phyloP scores from a whole-genome alignment of 2,329 filamentous ascomycete species.

The Pyrenophora seminiperda region DNA sequence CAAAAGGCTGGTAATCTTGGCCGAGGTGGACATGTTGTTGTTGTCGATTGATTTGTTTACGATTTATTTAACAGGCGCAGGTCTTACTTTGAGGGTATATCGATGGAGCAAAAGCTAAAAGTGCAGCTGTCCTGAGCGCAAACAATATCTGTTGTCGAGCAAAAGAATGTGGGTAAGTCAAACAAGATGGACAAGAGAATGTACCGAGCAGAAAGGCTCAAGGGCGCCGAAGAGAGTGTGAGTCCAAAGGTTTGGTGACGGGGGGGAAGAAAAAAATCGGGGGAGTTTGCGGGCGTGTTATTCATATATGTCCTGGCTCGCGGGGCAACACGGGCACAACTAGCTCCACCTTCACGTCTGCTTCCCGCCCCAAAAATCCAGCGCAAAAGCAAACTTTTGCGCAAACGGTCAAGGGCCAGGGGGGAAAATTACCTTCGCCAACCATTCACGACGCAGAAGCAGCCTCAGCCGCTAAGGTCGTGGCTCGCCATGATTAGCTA shows the following conservation, averaged over 20 bases:
- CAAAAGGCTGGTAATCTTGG: slow-evolving; percentile 50
- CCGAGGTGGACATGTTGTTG: slow-evolving; percentile 44
- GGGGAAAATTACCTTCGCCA: slow-evolving; percentile 2
- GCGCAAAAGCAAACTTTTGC: slow-evolving; percentile 10
- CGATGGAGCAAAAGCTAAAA: slow-evolving; percentile 11
- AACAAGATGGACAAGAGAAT: slow-evolving; percentile 18
- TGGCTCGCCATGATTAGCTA: slow-evolving; percentile 9
- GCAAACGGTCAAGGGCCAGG: slow-evolving; percentile 11
- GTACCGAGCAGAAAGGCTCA: slow-evolving; percentile 17
- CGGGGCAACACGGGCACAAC: slow-evolving; percentile 4
- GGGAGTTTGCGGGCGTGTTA: slow-evolving; percentile 5
- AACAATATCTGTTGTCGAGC: no score
- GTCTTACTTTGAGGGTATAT: slow-evolving; percentile 8
- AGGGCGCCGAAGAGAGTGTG: slow-evolving; percentile 11
- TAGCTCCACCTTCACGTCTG: neutral
- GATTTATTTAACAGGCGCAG: neutral
- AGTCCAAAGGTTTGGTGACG: slow-evolving; percentile 10
- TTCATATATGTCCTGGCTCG: slow-evolving; percentile 11
- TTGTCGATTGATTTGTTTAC: no score
- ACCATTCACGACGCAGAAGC: slow-evolving; percentile 7
- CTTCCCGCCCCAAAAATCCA: neutral
- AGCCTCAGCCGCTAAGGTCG: slow-evolving; percentile 4
- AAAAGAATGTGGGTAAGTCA: no score
- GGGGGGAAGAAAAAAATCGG: slow-evolving; percentile 2
- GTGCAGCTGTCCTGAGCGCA: slow-evolving; percentile 18